Conservation (phyloP, 805 yeast species). For the Starmerella geochares region DNA sequence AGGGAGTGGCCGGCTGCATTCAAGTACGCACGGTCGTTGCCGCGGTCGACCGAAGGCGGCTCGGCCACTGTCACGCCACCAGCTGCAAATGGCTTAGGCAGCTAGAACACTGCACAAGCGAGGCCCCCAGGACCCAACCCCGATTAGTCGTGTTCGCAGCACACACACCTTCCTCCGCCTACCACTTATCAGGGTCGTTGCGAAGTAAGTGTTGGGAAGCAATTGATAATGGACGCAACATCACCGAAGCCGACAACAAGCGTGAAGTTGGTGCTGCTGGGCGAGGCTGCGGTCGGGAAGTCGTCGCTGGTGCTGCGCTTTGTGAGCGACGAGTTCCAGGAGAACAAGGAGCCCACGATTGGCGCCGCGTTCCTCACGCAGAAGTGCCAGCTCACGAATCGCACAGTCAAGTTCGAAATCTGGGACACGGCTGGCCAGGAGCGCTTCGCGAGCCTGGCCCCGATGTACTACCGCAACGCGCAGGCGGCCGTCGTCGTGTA, state of each 20-base stretch:
- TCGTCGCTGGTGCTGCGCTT: slow-evolving; percentile 85
- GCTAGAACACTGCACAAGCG: not conserved
- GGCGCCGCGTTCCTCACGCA: slow-evolving; percentile 97
- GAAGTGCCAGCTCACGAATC: slow-evolving; percentile 74
- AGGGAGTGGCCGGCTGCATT: too few species aligned
- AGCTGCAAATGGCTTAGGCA: slow-evolving; percentile 2
- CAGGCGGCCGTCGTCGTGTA: slow-evolving; percentile 94
- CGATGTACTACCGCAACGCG: slow-evolving; percentile 95
- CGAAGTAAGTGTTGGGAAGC: not conserved
- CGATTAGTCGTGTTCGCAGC: not conserved
- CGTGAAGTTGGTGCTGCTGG: slow-evolving; percentile 81
- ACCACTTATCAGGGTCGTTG: too few species aligned
- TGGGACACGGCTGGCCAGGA: slow-evolving; percentile 97
- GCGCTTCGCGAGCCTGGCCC: slow-evolving; percentile 89
- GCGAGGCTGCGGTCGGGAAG: slow-evolving; percentile 98
- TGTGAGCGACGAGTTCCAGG: slow-evolving; percentile 92
- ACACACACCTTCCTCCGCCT: not conserved
- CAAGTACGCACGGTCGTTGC: too few species aligned
- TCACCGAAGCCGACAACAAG: slow-evolving; percentile 46
- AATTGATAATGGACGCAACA: slow-evolving; percentile 19
- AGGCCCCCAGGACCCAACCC: not conserved
- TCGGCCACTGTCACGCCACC: not conserved
- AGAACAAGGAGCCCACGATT: slow-evolving; percentile 93
- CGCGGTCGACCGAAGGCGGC: not conserved
- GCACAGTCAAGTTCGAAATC: slow-evolving; percentile 57